Conservation (phyloP, 2,329 filamentous ascomycete species). For the Paecilomyces sp. region DNA sequence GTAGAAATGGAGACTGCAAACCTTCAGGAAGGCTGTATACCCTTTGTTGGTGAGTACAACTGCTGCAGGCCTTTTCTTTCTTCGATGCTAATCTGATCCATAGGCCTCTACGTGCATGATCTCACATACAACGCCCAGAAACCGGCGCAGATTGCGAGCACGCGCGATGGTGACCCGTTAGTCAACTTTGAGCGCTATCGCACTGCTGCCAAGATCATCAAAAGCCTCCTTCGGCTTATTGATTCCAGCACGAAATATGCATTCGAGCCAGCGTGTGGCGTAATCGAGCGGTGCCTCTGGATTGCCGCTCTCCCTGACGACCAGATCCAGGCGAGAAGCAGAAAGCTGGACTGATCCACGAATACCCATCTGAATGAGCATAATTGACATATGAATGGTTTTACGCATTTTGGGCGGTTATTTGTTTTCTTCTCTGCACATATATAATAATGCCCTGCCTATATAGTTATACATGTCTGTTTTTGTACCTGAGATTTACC, state of each 20-base stretch:
- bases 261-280: slow-evolving; percentile 50
- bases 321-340: slow-evolving; percentile 45
- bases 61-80: neutral
- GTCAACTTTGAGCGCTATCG: slow-evolving; percentile 62
- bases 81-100: neutral
- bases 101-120: slow-evolving; percentile 58
- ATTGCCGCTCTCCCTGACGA: slow-evolving; percentile 54
- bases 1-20: slow-evolving; percentile 57
- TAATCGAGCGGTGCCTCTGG: slow-evolving; percentile 59
- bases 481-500: neutral
- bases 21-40: slow-evolving; percentile 56
- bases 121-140: slow-evolving; percentile 63
- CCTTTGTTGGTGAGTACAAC: slow-evolving; percentile 51
- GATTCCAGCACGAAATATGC: slow-evolving; percentile 57
- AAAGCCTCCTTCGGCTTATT: slow-evolving; percentile 55
- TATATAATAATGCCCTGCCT: neutral
- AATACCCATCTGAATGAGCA: neutral
- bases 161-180: slow-evolving; percentile 44
- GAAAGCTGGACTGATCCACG: slow-evolving; percentile 29
- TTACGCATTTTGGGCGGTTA: neutral
- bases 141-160: slow-evolving; percentile 49
- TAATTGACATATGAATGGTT: neutral
- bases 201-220: slow-evolving; percentile 58
- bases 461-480: neutral
- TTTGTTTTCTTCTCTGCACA: neutral